A percentile compares a stretch with the other conserved stretches of the same genome.
phyloP scores from a whole-genome alignment of 192 early-diverging fungal species.

The Coemansia asiatica region DNA sequence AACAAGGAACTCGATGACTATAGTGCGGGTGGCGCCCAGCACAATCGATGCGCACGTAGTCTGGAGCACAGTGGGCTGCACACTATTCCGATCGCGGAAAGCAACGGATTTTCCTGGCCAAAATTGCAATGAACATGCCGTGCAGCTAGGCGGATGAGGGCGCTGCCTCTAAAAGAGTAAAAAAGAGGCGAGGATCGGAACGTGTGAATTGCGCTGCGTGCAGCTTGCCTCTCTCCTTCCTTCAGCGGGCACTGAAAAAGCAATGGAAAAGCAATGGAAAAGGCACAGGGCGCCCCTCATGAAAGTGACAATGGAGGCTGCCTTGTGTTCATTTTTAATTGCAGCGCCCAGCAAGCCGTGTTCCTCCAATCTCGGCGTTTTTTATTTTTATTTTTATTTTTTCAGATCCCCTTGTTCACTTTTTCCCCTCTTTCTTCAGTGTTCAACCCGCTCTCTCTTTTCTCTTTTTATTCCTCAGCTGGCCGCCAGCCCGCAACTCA shows the following conservation, averaged over 20 bases:
- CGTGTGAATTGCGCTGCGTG: slow-evolving; percentile 16
- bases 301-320: background rate
- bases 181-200: slow-evolving; percentile 12
- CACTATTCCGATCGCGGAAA: background rate
- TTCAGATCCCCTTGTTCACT: slow-evolving; percentile 14
- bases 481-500: background rate
- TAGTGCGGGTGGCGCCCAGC: background rate
- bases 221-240: background rate
- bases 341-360: background rate
- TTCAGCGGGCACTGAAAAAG: slow-evolving; percentile 1
- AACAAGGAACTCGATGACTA: background rate
- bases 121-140: slow-evolving; percentile 7
- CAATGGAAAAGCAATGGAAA: slow-evolving; percentile 5
- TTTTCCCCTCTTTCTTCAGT: slow-evolving; percentile 14
- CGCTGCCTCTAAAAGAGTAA: background rate
- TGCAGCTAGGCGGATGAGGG: background rate
- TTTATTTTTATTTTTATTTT: background rate
- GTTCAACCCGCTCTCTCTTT: slow-evolving; percentile 8
- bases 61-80: background rate
- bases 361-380: slow-evolving; percentile 1
- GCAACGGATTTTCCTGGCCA: background rate
- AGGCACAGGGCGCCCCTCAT: background rate
- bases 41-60: background rate
- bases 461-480: background rate
- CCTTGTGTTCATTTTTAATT: background rate